Evolutionary conservation across 768 basidiomycete species (phyloP).

Genomic region (Amanita jacksonii): DNA sequence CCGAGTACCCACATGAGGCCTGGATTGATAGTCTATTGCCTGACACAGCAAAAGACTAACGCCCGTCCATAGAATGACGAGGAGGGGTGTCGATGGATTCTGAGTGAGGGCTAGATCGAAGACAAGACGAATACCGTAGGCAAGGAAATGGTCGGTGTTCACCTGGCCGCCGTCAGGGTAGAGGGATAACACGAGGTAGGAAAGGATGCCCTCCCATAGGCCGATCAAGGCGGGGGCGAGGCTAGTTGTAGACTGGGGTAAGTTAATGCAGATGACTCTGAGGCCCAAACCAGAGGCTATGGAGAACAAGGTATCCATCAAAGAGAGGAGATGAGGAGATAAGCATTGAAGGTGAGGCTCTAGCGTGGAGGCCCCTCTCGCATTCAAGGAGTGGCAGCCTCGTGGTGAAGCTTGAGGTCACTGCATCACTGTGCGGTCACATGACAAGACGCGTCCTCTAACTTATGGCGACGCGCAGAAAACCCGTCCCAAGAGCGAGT

Average conservation of each 20-base stretch:
- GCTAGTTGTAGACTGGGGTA: conserved; percentile 18
- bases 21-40: conserved; percentile 19
- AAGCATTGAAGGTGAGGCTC: too few relatives aligned
- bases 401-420: not conserved
- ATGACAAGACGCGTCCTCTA: not conserved
- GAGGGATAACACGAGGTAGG: conserved; percentile 24
- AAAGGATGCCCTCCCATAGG: conserved; percentile 32
- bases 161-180: conserved; percentile 14
- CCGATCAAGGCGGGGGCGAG: conserved; percentile 30
- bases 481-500: conserved; percentile 21
- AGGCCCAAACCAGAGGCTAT: conserved; percentile 33
- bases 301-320: conserved; percentile 35
- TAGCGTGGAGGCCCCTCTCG: too few relatives aligned
- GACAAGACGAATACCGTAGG: conserved; percentile 32
- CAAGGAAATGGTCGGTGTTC: conserved; percentile 30
- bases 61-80: conserved; percentile 29
- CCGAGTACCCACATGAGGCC: conserved; percentile 15
- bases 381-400: too few relatives aligned
- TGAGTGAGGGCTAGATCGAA: conserved; percentile 33
- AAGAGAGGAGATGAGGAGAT: not conserved
- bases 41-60: conserved; percentile 27
- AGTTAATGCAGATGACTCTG: conserved; percentile 24
- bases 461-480: conserved; percentile 19
- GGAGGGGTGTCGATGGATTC: conserved; percentile 21
- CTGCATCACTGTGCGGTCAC: conserved; percentile 1